Evolutionary conservation across 805 yeast genomes (phyloP).

Genomic region (Cyberlindnera galapagoensis): DNA sequence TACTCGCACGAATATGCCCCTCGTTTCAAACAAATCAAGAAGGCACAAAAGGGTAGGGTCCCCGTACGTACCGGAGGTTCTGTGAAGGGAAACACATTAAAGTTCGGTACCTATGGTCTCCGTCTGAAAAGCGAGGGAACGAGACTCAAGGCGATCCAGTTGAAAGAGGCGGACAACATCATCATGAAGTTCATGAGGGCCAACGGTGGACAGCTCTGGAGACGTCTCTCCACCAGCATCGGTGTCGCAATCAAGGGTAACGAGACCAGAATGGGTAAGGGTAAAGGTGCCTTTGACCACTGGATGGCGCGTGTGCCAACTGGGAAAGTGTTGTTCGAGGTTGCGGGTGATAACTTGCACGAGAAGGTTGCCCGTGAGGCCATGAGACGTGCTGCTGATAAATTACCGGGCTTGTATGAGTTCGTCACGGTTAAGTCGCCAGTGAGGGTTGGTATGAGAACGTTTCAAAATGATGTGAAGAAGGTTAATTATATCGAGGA

Average conservation of each 20-base stretch:
- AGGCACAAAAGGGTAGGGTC: slow-evolving; percentile 91
- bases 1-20: slow-evolving; percentile 25
- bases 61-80: slow-evolving; percentile 95
- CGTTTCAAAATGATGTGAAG: slow-evolving; percentile 39
- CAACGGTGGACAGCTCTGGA: slow-evolving; percentile 64
- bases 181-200: slow-evolving; percentile 81
- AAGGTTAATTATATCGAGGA: slow-evolving; percentile 48
- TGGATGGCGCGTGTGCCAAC: slow-evolving; percentile 97
- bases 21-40: slow-evolving; percentile 33
- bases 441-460: slow-evolving; percentile 66
- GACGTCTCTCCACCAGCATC: slow-evolving; percentile 75
- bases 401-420: slow-evolving; percentile 89
- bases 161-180: slow-evolving; percentile 85
- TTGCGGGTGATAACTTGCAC: slow-evolving; percentile 68
- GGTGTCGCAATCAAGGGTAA: slow-evolving; percentile 96
- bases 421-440: slow-evolving; percentile 59
- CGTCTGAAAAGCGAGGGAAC: slow-evolving; percentile 86
- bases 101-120: slow-evolving; percentile 79
- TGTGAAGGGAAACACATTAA: slow-evolving; percentile 74
- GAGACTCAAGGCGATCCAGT: slow-evolving; percentile 78
- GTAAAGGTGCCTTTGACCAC: slow-evolving; percentile 95
- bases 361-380: slow-evolving; percentile 89
- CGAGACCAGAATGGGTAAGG: slow-evolving; percentile 99
- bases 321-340: slow-evolving; percentile 87
- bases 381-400: slow-evolving; percentile 81